Evolutionary conservation across 1,284 basidiomycete genomes (phyloP).

Genomic region (Heterobasidion occidentale): DNA sequence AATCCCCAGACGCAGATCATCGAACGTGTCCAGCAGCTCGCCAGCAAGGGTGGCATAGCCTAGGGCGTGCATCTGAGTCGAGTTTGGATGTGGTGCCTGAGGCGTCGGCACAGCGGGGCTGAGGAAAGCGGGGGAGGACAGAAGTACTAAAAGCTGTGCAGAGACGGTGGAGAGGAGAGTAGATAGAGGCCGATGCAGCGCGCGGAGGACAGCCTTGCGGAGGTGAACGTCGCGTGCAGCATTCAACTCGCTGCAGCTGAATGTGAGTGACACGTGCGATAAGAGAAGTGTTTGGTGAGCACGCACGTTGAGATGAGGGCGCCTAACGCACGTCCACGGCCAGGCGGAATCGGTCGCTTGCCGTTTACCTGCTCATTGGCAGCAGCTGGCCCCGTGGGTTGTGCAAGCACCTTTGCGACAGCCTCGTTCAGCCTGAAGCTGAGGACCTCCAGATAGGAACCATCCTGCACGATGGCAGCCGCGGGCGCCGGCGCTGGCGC

Average conservation of each 20-base stretch:
- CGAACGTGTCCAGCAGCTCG: slow-evolving; percentile 63
- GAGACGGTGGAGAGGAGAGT: slow-evolving; percentile 66
- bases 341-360: slow-evolving; percentile 59
- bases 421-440: slow-evolving; percentile 72
- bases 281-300: slow-evolving; percentile 7
- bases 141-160: slow-evolving; percentile 50
- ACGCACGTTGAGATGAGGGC: slow-evolving; percentile 61
- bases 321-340: slow-evolving; percentile 59
- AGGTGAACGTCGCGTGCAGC: slow-evolving; percentile 56
- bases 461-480: slow-evolving; percentile 57
- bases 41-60: slow-evolving; percentile 60
- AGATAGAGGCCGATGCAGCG: slow-evolving; percentile 66
- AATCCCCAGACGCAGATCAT: slow-evolving; percentile 50
- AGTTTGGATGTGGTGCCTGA: slow-evolving; percentile 44
- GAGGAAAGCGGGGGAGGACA: slow-evolving; percentile 57
- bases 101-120: slow-evolving; percentile 40
- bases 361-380: slow-evolving; percentile 48
- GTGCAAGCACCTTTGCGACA: slow-evolving; percentile 65
- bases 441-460: slow-evolving; percentile 69
- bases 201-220: slow-evolving; percentile 60
- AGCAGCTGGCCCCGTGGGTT: slow-evolving; percentile 45
- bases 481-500: slow-evolving; percentile 29
- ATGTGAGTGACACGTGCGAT: slow-evolving; percentile 12
- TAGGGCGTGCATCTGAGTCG: slow-evolving; percentile 65
- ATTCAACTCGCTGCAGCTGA: slow-evolving; percentile 52